Conservation (phyloP, 2,329 filamentous ascomycete genomes). For the Alternaria sp. region DNA sequence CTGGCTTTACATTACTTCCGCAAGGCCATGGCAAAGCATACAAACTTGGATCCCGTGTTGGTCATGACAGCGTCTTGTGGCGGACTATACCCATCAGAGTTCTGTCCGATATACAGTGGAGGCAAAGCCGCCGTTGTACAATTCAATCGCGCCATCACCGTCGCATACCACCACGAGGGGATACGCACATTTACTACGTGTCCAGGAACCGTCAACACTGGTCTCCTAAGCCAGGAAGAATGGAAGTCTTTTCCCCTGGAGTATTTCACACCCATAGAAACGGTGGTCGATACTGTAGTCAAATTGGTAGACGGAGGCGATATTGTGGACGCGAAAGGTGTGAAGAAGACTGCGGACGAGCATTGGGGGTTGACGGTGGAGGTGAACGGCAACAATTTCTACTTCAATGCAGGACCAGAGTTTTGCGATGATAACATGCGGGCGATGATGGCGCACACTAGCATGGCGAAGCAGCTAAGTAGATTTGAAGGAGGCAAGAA, state of each 20-base stretch:
- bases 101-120: constrained; percentile 36
- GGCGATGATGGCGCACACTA: constrained; percentile 38
- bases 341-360: constrained; percentile 22
- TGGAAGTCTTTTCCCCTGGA: constrained; percentile 45
- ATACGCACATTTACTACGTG: constrained; percentile 51
- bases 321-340: constrained; percentile 32
- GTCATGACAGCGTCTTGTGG: constrained; percentile 50
- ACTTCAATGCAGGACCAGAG: constrained; percentile 28
- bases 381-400: constrained; percentile 34
- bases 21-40: constrained; percentile 16
- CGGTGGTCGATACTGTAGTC: constrained; percentile 36
- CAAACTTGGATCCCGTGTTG: constrained; percentile 31
- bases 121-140: constrained; percentile 49
- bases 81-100: constrained; percentile 47
- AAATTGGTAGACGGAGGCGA: constrained; percentile 40
- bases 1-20: constrained; percentile 54
- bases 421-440: constrained; percentile 38
- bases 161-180: constrained; percentile 41
- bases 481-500: constrained; percentile 29
- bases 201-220: constrained; percentile 48
- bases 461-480: constrained; percentile 35
- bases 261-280: constrained; percentile 42
- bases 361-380: constrained; percentile 39
- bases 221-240: constrained; percentile 39
- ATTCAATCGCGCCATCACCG: constrained; percentile 48